Base-by-base conservation (phyloP, 805 yeast species). In the Monosporozyma siamensis region DNA sequence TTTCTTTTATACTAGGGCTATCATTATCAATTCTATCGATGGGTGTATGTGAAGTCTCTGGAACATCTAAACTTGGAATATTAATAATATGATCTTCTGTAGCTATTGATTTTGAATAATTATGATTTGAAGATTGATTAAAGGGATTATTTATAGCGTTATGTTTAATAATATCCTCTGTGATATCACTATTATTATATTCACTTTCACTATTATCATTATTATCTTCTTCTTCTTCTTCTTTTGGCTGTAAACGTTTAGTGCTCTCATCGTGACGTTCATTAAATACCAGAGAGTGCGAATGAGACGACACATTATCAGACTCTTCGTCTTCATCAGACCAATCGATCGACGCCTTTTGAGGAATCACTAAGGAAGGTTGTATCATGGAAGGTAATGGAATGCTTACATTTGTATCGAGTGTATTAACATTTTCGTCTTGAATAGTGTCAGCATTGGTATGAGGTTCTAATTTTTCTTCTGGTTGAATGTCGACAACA, bases 271-370 rank as follows among this genome's bases (percentile, higher is more conserved):
- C 25, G 9, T 23, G 8, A 6, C 9, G 25, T 23, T 6, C 9
- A 23, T 23, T 23, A 6, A 9, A 9, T 23, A 6, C 25, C 25
- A 9, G 6, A 9, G 25, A 23, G 9, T 23, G 6, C 9, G 25
- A 23, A 23, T 23, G 25, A 23, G 14, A 18, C 8, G n/a, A 20
- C 18, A 17, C 20, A 18, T 17, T 30, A 9, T 38, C 46, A 9
- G 32, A 40, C 8, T 41, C 51, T 11, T 41, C 51, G 11, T 49
- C 56, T 38, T 81, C 90, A 48, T 82, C 94, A 49, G 82, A 94
- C 87, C 95, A 92, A 4, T 89, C 80, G 58, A 89, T 70, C 36
- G 81, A 78, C 1, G 95, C 85, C 59, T 83, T 85, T 23, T 83
- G 75, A 0, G 97, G 96, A 12, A 84, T 77, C 4, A 89, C 80